Conservation (phyloP, 2,329 filamentous ascomycete genomes). For the Aspergillus hiratsukae region DNA sequence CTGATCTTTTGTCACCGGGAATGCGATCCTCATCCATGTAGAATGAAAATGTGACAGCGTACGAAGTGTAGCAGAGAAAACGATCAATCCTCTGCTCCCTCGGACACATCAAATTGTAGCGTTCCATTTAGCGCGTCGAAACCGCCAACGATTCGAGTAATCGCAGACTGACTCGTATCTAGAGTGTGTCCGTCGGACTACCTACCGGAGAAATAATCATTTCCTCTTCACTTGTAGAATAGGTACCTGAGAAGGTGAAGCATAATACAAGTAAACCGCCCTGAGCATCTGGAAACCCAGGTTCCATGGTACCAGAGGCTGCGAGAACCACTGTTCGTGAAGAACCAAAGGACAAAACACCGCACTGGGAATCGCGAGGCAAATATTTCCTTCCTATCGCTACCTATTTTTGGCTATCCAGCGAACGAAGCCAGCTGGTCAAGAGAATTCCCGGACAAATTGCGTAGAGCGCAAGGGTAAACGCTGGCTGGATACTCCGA, state of each 20-base stretch:
- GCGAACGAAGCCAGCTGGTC: background rate
- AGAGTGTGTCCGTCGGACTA: conserved; percentile 1
- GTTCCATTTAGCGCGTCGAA: conserved; percentile 2
- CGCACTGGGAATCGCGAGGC: background rate
- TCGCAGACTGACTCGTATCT: conserved; percentile 1
- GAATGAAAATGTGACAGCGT: background rate
- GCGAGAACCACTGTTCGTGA: background rate
- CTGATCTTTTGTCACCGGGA: background rate
- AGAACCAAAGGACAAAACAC: background rate
- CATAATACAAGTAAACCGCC: background rate
- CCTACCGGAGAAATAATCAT: background rate
- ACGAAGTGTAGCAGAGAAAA: conserved; percentile 1
- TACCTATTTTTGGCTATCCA: background rate
- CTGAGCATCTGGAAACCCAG: background rate
- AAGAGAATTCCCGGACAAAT: background rate
- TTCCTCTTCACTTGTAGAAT: background rate
- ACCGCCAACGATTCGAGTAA: background rate
- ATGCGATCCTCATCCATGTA: background rate
- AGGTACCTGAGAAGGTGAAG: background rate
- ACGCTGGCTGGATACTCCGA: background rate
- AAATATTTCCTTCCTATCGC: background rate
- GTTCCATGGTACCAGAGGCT: background rate
- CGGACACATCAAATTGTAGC: conserved; percentile 1
- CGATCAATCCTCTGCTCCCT: conserved; percentile 1
- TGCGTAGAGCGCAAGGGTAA: background rate